These are phyloP conservation scores for Helichrysum umbraculigerum DNA, from an alignment of 129 eudicot species.

Conservation along the genomic window DNA sequence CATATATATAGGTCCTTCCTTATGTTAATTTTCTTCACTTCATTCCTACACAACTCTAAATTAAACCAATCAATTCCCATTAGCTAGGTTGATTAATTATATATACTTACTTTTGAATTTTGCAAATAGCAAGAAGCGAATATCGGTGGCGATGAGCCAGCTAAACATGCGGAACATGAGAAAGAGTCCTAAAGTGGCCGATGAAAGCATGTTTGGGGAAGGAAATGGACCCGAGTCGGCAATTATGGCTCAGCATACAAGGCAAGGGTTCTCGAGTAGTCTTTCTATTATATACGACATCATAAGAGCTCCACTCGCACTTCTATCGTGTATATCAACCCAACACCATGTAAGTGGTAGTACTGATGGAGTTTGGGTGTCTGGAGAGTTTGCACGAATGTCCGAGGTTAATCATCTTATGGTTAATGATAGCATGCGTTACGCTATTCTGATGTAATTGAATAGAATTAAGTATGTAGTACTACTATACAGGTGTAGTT, in stretches of 20 bases:
- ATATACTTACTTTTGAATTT: background rate
- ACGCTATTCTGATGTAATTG: conserved; percentile 62
- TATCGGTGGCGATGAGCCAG: conserved; percentile 23
- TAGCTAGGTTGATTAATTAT: background rate
- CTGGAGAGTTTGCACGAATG: conserved; percentile 49
- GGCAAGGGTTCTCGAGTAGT: conserved; percentile 41
- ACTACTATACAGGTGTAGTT: background rate
- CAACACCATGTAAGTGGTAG: conserved; percentile 41
- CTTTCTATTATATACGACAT: conserved; percentile 41
- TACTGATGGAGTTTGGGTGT: conserved; percentile 64
- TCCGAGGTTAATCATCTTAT: conserved; percentile 67
- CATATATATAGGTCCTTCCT: conserved; percentile 28
- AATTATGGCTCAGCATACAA: conserved; percentile 26
- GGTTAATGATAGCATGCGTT: conserved; percentile 73
- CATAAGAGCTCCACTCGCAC: conserved; percentile 48
- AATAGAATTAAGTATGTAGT: conserved; percentile 5
- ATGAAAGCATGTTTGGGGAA: conserved; percentile 57
- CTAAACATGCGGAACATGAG: conserved; percentile 40
- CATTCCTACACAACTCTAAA: conserved; percentile 25
- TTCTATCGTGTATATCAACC: conserved; percentile 54
- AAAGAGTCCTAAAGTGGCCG: conserved; percentile 68
- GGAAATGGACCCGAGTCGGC: conserved; percentile 33
- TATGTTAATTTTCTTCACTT: conserved; percentile 29
- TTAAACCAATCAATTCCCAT: conserved; percentile 4
- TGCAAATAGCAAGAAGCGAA: conserved; percentile 20